Evolutionary conservation across 768 basidiomycete genomes (phyloP), one percentile per base, ranked within the genome.

Genomic region (Panellus pusillus): DNA sequence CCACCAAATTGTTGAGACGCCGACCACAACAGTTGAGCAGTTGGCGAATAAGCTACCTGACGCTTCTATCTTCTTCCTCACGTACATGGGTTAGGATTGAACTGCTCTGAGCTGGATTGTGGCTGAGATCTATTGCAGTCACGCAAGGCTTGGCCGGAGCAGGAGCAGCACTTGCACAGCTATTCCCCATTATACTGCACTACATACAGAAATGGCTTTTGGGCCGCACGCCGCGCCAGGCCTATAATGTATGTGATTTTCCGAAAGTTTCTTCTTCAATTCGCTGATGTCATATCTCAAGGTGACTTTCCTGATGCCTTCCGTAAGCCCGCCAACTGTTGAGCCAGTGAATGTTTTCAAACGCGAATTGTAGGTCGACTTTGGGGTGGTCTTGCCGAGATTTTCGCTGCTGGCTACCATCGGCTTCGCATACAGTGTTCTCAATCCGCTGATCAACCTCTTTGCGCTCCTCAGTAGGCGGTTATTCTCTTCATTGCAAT

Each of bases 401-500:
- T 63, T 82, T 38, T 81, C 80, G 4, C 70, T 82, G 8, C 68
- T 83, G 20, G 79, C 79, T 3, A 78, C 79, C 1, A 79, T 81
- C 36, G 74, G 68, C 4, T 74, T 82, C 52, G 76, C 79, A 0
- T 88, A 88, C 67, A 81, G 78, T 54, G 76, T 86, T 27, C 74
- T 87, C 47, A 80, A 81, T 3, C 86, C 86, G 5, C 67, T 89
- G 41, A 83, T 88, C 65, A 86, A 84, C 63, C 73, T 84, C 1
- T 73, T 90, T 28, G 84, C 83, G 1, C 65, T 80, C 7, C 66
- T 82, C n/a, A 79, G 84, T 77, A 19, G 55, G 73, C 59, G 1
- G n/a, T 4, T 35, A 38, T 29, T 11, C 44, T 6, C 47, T 13
- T 50, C 62, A 6, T 3, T 29, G 17, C 20, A 5, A 17, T 18